phyloP scores from a whole-genome alignment of 1,284 basidiomycete species.

The Cerioporus squamosus region DNA sequence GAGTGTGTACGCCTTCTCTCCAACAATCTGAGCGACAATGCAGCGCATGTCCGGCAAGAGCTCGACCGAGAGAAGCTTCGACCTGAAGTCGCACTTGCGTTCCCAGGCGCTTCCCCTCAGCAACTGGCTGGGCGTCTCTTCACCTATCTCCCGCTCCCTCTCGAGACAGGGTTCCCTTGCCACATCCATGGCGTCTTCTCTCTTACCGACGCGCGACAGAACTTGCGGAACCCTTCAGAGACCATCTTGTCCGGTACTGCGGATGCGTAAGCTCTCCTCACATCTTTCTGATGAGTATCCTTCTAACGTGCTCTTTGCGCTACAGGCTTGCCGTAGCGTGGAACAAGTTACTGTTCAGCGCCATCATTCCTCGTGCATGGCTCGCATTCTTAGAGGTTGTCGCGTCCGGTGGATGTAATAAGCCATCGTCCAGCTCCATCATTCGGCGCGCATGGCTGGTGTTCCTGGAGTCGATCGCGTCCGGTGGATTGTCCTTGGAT shows the following conservation, averaged over 20 bases:
- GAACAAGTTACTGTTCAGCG: constrained; percentile 23
- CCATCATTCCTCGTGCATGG: constrained; percentile 6
- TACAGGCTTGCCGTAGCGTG: constrained; percentile 23
- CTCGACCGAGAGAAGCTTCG: constrained; percentile 45
- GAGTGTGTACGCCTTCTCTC: constrained; percentile 30
- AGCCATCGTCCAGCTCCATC: constrained; percentile 16
- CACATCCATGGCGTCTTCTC: constrained; percentile 53
- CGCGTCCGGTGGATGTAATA: constrained; percentile 14
- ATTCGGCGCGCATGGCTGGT: constrained; percentile 4
- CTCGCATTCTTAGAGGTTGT: constrained; percentile 1
- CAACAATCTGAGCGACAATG: constrained; percentile 22
- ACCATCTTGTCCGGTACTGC: constrained; percentile 40
- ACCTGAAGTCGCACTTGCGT: constrained; percentile 42
- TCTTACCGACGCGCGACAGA: constrained; percentile 49
- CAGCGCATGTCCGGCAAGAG: constrained; percentile 19
- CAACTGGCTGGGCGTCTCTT: constrained; percentile 44
- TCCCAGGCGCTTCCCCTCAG: constrained; percentile 14
- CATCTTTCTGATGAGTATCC: too few relatives aligned
- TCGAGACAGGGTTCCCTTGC: constrained; percentile 47
- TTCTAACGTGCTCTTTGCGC: too few relatives aligned
- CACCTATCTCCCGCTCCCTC: constrained; percentile 51
- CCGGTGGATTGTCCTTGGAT: not conserved
- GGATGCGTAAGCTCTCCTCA: constrained; percentile 41
- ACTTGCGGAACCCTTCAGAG: constrained; percentile 47
- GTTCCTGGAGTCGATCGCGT: not conserved